Evolutionary conservation across 1,284 basidiomycete genomes (phyloP).

Genomic region (Pseudozyma pruni): DNA sequence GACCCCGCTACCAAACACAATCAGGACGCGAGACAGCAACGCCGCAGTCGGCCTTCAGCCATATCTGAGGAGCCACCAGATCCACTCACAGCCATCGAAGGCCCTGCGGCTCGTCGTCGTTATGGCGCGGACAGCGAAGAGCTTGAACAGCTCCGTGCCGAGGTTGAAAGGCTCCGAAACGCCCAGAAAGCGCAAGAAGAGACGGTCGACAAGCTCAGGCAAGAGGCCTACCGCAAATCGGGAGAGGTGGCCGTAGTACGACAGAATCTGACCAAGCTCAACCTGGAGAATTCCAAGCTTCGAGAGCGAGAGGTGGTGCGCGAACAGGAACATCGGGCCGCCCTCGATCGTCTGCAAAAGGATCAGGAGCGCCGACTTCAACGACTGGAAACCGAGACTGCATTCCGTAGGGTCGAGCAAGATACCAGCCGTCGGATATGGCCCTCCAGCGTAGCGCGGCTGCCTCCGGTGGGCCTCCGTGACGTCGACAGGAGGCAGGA

Average conservation of each 20-base stretch:
- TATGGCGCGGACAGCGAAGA: slow-evolving; percentile 2
- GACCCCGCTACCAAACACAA: neutral
- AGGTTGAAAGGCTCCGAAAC: slow-evolving; percentile 30
- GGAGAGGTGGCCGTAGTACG: slow-evolving; percentile 58
- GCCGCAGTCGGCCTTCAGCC: neutral
- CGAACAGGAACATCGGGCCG: slow-evolving; percentile 45
- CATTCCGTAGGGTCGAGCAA: slow-evolving; percentile 59
- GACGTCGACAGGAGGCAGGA: slow-evolving; percentile 31
- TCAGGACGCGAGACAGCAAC: neutral
- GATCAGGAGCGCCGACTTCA: slow-evolving; percentile 52
- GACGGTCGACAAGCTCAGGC: slow-evolving; percentile 38
- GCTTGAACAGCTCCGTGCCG: slow-evolving; percentile 28
- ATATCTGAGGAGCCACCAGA: slow-evolving; percentile 16
- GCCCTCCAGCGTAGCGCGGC: slow-evolving; percentile 51
- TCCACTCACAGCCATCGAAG: slow-evolving; percentile 1
- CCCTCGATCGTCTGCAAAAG: slow-evolving; percentile 44
- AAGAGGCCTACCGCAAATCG: slow-evolving; percentile 47
- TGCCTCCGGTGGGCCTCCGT: slow-evolving; percentile 31
- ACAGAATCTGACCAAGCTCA: slow-evolving; percentile 51
- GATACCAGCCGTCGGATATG: slow-evolving; percentile 55
- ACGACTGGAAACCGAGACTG: slow-evolving; percentile 52
- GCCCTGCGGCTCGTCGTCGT: neutral
- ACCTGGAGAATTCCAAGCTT: slow-evolving; percentile 48
- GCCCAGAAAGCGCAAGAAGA: slow-evolving; percentile 47
- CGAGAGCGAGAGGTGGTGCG: slow-evolving; percentile 43